phyloP scores from a whole-genome alignment of 352 stramenopile species.

The Phytophthora tentaculata region DNA sequence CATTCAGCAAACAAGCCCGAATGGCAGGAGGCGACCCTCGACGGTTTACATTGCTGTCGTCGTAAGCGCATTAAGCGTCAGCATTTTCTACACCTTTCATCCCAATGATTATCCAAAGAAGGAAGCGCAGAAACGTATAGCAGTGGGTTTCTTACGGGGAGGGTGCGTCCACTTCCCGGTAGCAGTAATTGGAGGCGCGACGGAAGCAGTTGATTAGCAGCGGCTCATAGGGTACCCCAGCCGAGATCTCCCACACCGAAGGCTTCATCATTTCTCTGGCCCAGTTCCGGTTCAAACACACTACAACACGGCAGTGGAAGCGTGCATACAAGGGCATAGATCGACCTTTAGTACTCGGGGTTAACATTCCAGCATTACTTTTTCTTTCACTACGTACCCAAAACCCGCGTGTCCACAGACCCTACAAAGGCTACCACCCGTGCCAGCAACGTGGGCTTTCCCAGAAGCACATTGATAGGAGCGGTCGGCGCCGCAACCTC shows the following conservation, averaged over 20 bases:
- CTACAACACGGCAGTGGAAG: slow-evolving; percentile 38
- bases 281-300: slow-evolving; percentile 75
- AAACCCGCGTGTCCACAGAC: slow-evolving; percentile 53
- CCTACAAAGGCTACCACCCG: slow-evolving; percentile 70
- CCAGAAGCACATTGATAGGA: slow-evolving; percentile 53
- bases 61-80: slow-evolving; percentile 21
- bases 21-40: slow-evolving; percentile 85
- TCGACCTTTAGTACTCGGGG: slow-evolving; percentile 11
- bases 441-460: slow-evolving; percentile 63
- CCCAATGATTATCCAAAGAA: not conserved
- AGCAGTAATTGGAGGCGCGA: slow-evolving; percentile 84
- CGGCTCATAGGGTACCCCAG: slow-evolving; percentile 76
- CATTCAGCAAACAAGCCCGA: slow-evolving; percentile 80
- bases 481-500: slow-evolving; percentile 14
- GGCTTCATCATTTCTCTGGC: slow-evolving; percentile 86
- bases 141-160: slow-evolving; percentile 67
- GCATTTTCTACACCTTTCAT: not conserved
- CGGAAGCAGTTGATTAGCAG: slow-evolving; percentile 86
- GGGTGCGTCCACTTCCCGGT: slow-evolving; percentile 86
- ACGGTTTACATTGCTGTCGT: slow-evolving; percentile 84
- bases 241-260: slow-evolving; percentile 82
- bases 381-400: slow-evolving; percentile 48
- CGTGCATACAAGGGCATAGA: slow-evolving; percentile 14
- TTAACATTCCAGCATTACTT: slow-evolving; percentile 6
- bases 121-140: slow-evolving; percentile 5